These are phyloP conservation scores for Teunomyces cretensis DNA, from an alignment of 805 yeast genomes.

Conservation along the genomic window DNA sequence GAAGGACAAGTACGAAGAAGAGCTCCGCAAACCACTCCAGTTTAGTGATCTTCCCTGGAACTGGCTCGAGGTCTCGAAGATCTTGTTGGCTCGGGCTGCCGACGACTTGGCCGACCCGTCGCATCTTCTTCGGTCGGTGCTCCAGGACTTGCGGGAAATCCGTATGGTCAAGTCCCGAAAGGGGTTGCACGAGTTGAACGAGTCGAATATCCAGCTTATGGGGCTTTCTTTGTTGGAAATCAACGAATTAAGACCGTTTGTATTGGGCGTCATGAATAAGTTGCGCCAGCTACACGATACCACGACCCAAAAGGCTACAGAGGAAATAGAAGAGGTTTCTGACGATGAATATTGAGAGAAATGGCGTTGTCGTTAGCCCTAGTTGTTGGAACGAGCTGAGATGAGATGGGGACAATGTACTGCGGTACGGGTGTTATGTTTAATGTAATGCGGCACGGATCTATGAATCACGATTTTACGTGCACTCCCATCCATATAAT, in stretches of 20 bases:
- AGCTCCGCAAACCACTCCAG: constrained; percentile 51
- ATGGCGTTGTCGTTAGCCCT: too few species aligned
- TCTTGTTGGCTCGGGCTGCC: constrained; percentile 64
- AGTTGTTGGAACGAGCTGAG: too few species aligned
- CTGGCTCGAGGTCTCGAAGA: constrained; percentile 82
- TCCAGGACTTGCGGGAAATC: constrained; percentile 84
- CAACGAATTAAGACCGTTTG: constrained; percentile 83
- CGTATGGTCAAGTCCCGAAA: constrained; percentile 76
- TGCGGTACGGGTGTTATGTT: background rate
- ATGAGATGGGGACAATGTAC: background rate
- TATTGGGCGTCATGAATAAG: constrained; percentile 77
- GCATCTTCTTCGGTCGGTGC: constrained; percentile 62
- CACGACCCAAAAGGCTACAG: constrained; percentile 7
- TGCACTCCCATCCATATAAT: background rate
- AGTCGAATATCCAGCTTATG: constrained; percentile 77
- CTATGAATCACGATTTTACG: background rate
- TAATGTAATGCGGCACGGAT: background rate
- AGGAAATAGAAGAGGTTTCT: constrained; percentile 9
- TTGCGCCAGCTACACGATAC: constrained; percentile 54
- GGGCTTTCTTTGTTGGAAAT: constrained; percentile 82
- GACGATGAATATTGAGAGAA: constrained; percentile 11
- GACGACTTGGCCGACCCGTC: constrained; percentile 79
- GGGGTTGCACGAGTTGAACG: constrained; percentile 78
- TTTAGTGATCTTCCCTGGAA: constrained; percentile 79
- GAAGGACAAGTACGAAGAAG: constrained; percentile 62